Evolutionary conservation across 192 early-diverging fungal species (phyloP).

Genomic region (Geranomyces michiganensis): DNA sequence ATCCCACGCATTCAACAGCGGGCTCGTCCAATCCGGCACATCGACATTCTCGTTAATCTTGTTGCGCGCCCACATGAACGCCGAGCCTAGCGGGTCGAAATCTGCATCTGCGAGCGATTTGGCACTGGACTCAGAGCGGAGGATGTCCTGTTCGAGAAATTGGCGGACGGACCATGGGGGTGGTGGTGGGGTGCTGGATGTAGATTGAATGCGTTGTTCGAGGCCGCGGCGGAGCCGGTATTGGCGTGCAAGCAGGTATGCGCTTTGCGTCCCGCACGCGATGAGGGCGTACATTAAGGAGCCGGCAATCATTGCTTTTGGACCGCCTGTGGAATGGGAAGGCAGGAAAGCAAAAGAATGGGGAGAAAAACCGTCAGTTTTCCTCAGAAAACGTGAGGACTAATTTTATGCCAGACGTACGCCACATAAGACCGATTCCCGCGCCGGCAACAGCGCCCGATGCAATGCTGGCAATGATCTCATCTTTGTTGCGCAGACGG

Average conservation of each 20-base stretch:
- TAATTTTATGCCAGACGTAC: slow-evolving; percentile 40
- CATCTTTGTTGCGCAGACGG: slow-evolving; percentile 42
- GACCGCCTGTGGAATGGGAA: too few species aligned
- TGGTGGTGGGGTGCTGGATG: not conserved
- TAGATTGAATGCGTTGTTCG: slow-evolving; percentile 15
- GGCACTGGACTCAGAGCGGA: not conserved
- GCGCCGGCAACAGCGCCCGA: slow-evolving; percentile 41
- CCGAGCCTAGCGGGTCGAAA: slow-evolving; percentile 15
- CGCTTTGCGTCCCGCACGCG: slow-evolving; percentile 23
- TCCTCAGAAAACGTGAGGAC: slow-evolving; percentile 7
- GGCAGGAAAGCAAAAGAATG: not conserved
- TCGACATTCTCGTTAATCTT: slow-evolving; percentile 31
- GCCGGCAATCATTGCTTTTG: slow-evolving; percentile 37
- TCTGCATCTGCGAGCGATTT: slow-evolving; percentile 1
- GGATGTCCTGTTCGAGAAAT: slow-evolving; percentile 3
- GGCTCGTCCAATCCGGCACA: slow-evolving; percentile 44
- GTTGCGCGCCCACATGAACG: slow-evolving; percentile 25
- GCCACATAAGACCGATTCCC: slow-evolving; percentile 39
- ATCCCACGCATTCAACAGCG: slow-evolving; percentile 52
- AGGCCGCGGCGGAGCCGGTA: slow-evolving; percentile 16
- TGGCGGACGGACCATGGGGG: slow-evolving; percentile 1
- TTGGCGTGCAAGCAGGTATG: slow-evolving; percentile 9
- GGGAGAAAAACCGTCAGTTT: not conserved
- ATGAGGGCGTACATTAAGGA: slow-evolving; percentile 41
- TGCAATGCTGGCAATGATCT: slow-evolving; percentile 40